Base-by-base conservation (phyloP, 108 stramenopile species). In the Cyclostephanos tholiformis region DNA sequence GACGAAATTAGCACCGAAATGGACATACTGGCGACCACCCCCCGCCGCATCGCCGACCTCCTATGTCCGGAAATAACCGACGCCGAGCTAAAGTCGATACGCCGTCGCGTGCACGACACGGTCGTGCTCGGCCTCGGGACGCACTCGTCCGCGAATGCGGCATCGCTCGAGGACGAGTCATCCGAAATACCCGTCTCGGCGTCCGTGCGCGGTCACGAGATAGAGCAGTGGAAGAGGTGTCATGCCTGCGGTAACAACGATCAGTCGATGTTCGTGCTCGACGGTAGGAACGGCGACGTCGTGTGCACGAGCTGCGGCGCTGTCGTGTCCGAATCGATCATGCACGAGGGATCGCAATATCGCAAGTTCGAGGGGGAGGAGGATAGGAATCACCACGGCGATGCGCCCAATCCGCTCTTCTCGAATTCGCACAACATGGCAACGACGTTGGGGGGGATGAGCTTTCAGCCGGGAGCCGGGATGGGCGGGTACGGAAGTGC, bases 361-460 rank as follows among this genome's bases (percentile, higher is more conserved):
- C 88, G 95, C 12, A 96, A 96, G 65, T 96, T 96, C 80, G 95
- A 96, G 64, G 95, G 95, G n/a, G 95, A 96, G 79, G 87, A 78
- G 9, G 95, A 96, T 69, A 87, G 92, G 10, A 93, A 92, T 57
- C 95, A 96, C 71, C 95, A 96, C 69, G 95, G 95, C 7, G 91
- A 91, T 84, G 80, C 89, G 8, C 82, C 88, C 57, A 96, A 96
- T 80, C 84, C 85, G 25, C 67, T 96, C 10, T 92, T 83, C 57
- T 85, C 84, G 36, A 85, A 90, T 76, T 82, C 92, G 11, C 88
- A 92, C 82, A 93, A 96, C 63, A 87, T 96, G 86, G 71, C 79
- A 12, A 93, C 94, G 16, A 90, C 88, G 2, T 69, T 93, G 68
- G 85, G 87, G 29, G 91, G 91, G 2, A 67, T 91, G 9, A 56